Base-by-base conservation (phyloP, 192 early-diverging fungal species). In the Backusella liffmaniae region DNA sequence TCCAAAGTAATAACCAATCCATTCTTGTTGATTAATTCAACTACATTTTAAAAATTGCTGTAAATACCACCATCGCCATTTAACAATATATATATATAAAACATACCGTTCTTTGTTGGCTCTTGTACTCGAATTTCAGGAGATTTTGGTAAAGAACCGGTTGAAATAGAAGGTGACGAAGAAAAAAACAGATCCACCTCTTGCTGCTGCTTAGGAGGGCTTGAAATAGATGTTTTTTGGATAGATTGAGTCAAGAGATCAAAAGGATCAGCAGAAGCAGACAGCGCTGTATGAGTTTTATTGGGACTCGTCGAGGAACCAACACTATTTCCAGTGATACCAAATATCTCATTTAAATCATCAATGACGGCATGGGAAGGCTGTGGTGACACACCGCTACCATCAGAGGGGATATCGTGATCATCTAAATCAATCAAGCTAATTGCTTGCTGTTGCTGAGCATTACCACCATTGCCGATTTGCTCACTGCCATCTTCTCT, bases 361-460 rank as follows among this genome's bases (percentile, higher is more conserved):
- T 77, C 72, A 36, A 26, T 53, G 69, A 34, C 68, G 21, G 37
- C 56, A n/a, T 65, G 29, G 1, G 73, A 51, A 5, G 36, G 30
- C 29, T 29, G 21, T 12, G 56, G 56, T 62, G 56, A 62, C 12
- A 62, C 56, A 26, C 56, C 56, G 12, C 35, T 53, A 15, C 36
- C 3, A 23, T 82, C 46, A 3, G 76, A 34, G 6, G 70, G 35
- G 18, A 15, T 39, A 37, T 39, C 72, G 66, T 82, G 73, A 44
- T 83, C 85, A 35, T 86, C 73, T 4, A 88, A 74, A 53, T 88
- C 84, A 65, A 86, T 86, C 5, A 86, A 30, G 21, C 82, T 80
- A 51, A 80, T 84, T 2, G 85, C 80, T 21, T 67, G 66, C 12
- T 62, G 56, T 34, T 69, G 67, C 34, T 36, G 35, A 34, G n/a